Evolutionary conservation across 2,329 filamentous ascomycete species (phyloP).

Genomic region (Fusarium cicatricum): DNA sequence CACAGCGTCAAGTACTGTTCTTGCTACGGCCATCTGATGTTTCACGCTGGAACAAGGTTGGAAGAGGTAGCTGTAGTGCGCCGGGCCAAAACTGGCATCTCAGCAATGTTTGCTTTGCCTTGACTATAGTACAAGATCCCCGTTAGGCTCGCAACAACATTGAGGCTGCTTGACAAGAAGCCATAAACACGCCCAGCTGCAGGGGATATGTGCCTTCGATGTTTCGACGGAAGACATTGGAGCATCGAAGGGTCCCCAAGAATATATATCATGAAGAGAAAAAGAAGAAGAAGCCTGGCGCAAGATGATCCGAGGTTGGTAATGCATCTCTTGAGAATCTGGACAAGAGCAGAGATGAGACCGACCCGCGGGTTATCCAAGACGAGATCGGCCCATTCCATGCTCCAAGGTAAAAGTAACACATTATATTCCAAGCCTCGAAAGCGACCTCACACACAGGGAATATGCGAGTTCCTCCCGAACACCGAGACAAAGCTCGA

Average conservation of each 20-base stretch:
- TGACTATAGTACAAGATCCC: constrained; percentile 40
- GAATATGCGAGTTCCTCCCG: constrained; percentile 38
- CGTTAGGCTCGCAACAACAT: constrained; percentile 39
- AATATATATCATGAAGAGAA: constrained; percentile 31
- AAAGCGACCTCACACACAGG: constrained; percentile 41
- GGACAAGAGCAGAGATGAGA: constrained; percentile 21
- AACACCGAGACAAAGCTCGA: constrained; percentile 42
- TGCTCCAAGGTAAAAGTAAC: constrained; percentile 38
- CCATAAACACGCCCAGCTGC: constrained; percentile 51
- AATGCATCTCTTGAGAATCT: constrained; percentile 35
- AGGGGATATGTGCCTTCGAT: constrained; percentile 7
- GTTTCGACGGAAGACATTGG: constrained; percentile 4
- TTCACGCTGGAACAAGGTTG: background rate
- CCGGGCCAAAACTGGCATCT: constrained; percentile 53
- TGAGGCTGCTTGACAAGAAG: constrained; percentile 42
- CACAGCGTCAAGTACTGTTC: background rate
- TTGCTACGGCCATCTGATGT: no score
- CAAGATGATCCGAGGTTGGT: constrained; percentile 28
- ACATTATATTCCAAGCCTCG: constrained; percentile 46
- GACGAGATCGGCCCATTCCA: constrained; percentile 41
- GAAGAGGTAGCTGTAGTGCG: constrained; percentile 18
- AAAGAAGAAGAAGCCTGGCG: constrained; percentile 18
- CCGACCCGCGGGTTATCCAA: constrained; percentile 37
- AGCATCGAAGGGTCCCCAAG: background rate
- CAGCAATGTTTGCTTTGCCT: constrained; percentile 45